phyloP scores from a whole-genome alignment of 2,329 filamentous ascomycete species.

The Neonectria hederae region DNA sequence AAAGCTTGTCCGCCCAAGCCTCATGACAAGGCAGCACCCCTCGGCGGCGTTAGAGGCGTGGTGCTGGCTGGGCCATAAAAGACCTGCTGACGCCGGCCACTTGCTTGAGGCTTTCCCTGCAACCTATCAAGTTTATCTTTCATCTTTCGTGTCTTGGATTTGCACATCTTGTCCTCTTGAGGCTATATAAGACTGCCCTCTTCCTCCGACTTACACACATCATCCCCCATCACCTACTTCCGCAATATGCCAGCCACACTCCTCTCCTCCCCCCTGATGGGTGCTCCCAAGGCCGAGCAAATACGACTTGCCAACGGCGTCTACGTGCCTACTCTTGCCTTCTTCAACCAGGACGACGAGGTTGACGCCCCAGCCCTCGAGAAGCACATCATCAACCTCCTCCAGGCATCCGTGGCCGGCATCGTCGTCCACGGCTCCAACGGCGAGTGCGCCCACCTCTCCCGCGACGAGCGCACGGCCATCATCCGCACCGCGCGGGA shows the following conservation, averaged over 20 bases:
- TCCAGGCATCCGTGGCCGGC: constrained; percentile 76
- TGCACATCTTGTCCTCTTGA: constrained; percentile 9
- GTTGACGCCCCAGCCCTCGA: constrained; percentile 46
- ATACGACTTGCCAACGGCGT: constrained; percentile 45
- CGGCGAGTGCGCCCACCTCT: constrained; percentile 83
- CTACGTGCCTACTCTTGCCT: constrained; percentile 51
- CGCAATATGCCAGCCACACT: constrained; percentile 39
- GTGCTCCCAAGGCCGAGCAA: constrained; percentile 39
- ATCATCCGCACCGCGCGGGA: constrained; percentile 68
- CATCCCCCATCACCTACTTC: background rate
- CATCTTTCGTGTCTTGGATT: constrained; percentile 6
- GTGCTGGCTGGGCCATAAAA: constrained; percentile 36
- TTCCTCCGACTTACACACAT: constrained; percentile 20
- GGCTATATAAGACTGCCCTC: background rate
- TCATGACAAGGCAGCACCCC: constrained; percentile 36
- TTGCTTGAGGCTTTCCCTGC: constrained; percentile 19
- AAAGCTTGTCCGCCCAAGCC: constrained; percentile 29
- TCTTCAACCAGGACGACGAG: constrained; percentile 49
- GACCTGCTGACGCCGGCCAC: constrained; percentile 32
- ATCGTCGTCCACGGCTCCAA: constrained; percentile 85
- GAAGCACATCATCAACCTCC: constrained; percentile 52
- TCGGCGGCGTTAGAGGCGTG: constrained; percentile 1
- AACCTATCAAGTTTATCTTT: constrained; percentile 16
- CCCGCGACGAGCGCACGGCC: constrained; percentile 73
- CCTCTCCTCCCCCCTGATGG: constrained; percentile 36